Evolutionary conservation across 2,329 filamentous ascomycete species (phyloP).

Genomic region (Sporothrix phasma): DNA sequence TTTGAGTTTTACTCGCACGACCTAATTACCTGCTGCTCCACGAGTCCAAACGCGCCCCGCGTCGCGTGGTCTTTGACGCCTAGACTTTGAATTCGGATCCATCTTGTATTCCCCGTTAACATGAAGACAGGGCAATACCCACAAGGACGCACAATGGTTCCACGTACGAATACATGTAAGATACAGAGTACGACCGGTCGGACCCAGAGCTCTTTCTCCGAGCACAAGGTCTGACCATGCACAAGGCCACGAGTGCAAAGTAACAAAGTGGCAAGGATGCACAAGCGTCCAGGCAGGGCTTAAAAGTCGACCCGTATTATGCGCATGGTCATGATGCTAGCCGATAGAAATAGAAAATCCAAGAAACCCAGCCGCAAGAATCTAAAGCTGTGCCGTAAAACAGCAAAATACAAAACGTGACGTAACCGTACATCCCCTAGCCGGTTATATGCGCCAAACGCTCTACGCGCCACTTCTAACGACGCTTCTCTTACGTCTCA

Average conservation of each 20-base stretch:
- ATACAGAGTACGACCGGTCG: background rate
- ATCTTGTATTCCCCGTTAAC: background rate
- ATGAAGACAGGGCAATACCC: no score
- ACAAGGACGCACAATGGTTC: no score
- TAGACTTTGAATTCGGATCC: background rate
- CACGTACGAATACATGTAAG: no score
- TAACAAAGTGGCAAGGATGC: background rate
- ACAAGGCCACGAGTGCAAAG: no score
- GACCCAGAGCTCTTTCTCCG: background rate
- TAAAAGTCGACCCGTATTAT: background rate
- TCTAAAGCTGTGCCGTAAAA: background rate
- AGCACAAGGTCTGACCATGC: no score
- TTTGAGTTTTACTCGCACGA: background rate
- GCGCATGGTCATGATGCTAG: background rate
- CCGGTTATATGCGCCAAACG: background rate
- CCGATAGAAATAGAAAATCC: background rate
- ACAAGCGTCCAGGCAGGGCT: background rate
- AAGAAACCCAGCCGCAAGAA: background rate
- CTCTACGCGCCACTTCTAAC: background rate
- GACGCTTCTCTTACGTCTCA: background rate
- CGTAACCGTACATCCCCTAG: background rate
- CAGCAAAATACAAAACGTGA: background rate
- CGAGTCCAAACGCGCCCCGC: background rate
- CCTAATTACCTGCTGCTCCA: background rate
- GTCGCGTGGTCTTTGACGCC: background rate